Evolutionary conservation across 1,284 basidiomycete species (phyloP).

Genomic region (Phylloboletellus chloephorus): DNA sequence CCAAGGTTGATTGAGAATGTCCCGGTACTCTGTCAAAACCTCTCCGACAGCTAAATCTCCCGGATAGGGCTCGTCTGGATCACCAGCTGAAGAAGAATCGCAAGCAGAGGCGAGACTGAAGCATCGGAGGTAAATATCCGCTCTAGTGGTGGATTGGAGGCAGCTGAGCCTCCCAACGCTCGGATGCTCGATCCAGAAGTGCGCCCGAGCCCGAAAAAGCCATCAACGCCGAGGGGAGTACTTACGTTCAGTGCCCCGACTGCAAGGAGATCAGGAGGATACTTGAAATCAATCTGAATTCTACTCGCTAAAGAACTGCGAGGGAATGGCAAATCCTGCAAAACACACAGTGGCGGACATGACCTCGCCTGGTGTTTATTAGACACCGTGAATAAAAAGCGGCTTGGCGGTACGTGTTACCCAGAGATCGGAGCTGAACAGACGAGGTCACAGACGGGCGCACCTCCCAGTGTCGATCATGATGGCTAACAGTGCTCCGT

Average conservation of each 20-base stretch:
- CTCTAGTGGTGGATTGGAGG: constrained; percentile 51
- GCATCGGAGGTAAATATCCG: constrained; percentile 57
- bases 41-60: constrained; percentile 48
- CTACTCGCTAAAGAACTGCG: constrained; percentile 60
- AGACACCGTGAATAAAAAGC: not conserved
- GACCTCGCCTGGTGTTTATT: constrained; percentile 39
- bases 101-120: constrained; percentile 51
- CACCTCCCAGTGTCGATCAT: constrained; percentile 69
- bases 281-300: not conserved
- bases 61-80: constrained; percentile 37
- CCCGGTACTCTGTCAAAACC: constrained; percentile 37
- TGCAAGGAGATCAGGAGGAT: constrained; percentile 5
- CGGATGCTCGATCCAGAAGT: constrained; percentile 35
- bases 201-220: constrained; percentile 52
- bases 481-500: constrained; percentile 43
- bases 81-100: constrained; percentile 48
- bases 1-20: constrained; percentile 43
- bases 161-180: constrained; percentile 15
- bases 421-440: constrained; percentile 27
- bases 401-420: constrained; percentile 2
- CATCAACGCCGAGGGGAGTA: constrained; percentile 31
- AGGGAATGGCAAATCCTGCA: constrained; percentile 45
- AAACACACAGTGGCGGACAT: constrained; percentile 50
- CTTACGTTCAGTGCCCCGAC: constrained; percentile 25
- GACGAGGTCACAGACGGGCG: constrained; percentile 6